Evolutionary conservation across 1,284 basidiomycete genomes (phyloP).

Genomic region (Fomitopsis pinicola): DNA sequence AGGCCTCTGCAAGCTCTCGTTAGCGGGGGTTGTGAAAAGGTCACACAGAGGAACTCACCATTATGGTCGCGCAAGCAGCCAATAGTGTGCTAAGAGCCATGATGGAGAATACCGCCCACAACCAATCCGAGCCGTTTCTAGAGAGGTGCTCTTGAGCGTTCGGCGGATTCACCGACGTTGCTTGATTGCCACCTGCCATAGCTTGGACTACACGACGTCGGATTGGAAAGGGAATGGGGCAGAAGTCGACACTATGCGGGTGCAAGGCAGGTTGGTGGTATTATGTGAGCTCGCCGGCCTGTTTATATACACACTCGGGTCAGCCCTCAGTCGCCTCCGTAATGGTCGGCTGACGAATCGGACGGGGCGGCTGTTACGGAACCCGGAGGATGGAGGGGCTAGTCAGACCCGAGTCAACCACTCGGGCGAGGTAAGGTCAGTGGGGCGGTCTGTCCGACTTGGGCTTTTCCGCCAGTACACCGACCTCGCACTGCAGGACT

Average conservation of each 20-base stretch:
- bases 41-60: conserved; percentile 17
- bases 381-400: neutral
- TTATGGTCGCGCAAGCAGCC: conserved; percentile 35
- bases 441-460: neutral
- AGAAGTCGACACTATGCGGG: neutral
- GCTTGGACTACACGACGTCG: neutral
- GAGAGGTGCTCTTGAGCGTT: conserved; percentile 35
- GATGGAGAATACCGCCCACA: conserved; percentile 51
- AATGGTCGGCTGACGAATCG: neutral
- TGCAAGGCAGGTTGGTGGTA: neutral
- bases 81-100: conserved; percentile 38
- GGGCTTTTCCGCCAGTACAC: too few species aligned
- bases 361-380: neutral
- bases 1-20: conserved; percentile 6
- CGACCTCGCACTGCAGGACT: too few species aligned
- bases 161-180: conserved; percentile 31
- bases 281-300: neutral
- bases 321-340: neutral
- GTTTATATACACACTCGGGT: neutral
- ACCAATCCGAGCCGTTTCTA: conserved; percentile 41
- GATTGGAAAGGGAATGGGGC: neutral
- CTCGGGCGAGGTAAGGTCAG: neutral
- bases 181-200: conserved; percentile 16
- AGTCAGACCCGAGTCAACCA: neutral
- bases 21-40: neutral